A percentile compares a stretch with the other conserved stretches of the same genome.
Evolutionary conservation across 2,329 filamentous ascomycete genomes (phyloP).

Genomic region (Ascochyta fabae): DNA sequence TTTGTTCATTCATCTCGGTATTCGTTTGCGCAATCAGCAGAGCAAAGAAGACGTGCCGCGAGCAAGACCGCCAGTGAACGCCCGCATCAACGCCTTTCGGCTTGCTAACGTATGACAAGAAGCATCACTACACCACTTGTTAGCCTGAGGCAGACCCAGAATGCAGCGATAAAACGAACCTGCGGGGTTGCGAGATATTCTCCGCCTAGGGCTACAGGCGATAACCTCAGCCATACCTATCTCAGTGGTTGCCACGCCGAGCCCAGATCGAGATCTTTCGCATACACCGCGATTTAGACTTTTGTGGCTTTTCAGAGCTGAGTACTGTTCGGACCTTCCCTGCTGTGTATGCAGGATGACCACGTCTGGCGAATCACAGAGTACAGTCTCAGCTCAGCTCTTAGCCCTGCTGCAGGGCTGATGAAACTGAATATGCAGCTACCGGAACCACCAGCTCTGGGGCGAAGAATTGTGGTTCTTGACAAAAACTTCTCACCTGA

Average conservation of each 20-base stretch:
- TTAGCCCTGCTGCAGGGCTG: slow-evolving; percentile 22
- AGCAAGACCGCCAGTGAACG: neutral
- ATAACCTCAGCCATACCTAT: neutral
- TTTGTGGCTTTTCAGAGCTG: slow-evolving; percentile 18
- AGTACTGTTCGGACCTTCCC: slow-evolving; percentile 9
- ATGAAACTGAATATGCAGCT: slow-evolving; percentile 10
- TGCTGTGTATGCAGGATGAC: slow-evolving; percentile 23
- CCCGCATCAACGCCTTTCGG: neutral
- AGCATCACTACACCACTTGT: neutral
- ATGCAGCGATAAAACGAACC: neutral
- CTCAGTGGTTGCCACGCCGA: neutral
- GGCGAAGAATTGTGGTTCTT: neutral
- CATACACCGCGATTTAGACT: slow-evolving; percentile 5
- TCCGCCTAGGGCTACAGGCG: neutral
- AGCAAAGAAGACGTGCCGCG: neutral
- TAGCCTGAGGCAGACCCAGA: neutral
- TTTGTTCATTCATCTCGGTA: neutral
- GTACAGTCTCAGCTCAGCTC: slow-evolving; percentile 24
- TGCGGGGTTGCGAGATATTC: slow-evolving; percentile 1
- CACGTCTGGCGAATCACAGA: slow-evolving; percentile 18
- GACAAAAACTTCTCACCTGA: too few relatives aligned
- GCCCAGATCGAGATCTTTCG: slow-evolving; percentile 11
- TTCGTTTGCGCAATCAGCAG: neutral
- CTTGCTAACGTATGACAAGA: neutral
- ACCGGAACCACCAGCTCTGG: slow-evolving; percentile 5